phyloP scores from a whole-genome alignment of 148 eudicot genomes.

The Silene uniflora region DNA sequence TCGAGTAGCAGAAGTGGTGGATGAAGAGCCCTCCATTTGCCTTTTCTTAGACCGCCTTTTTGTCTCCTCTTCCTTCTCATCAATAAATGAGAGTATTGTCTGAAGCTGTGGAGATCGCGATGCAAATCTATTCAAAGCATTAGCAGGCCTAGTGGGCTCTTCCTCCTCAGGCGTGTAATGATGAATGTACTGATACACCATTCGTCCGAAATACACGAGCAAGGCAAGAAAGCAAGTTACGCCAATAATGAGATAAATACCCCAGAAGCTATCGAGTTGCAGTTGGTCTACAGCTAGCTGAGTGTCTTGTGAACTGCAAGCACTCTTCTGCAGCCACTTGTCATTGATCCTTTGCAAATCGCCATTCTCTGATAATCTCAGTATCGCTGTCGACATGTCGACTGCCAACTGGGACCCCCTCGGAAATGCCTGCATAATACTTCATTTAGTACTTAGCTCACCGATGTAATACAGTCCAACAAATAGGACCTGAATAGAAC shows the following conservation, averaged over 20 bases:
- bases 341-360: conserved; percentile 79
- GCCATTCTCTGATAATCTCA: conserved; percentile 62
- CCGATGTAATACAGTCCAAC: not conserved
- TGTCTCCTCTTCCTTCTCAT: conserved; percentile 49
- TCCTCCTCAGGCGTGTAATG: conserved; percentile 33
- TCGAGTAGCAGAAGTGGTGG: conserved; percentile 21
- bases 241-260: conserved; percentile 66
- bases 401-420: conserved; percentile 62
- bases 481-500: too few relatives aligned
- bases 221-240: conserved; percentile 53
- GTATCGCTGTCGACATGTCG: conserved; percentile 71
- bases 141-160: not conserved
- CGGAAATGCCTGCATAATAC: conserved; percentile 55
- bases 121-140: conserved; percentile 14
- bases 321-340: conserved; percentile 69
- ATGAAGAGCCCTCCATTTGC: conserved; percentile 33
- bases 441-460: not conserved
- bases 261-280: conserved; percentile 69
- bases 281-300: conserved; percentile 51
- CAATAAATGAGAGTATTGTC: conserved; percentile 51
- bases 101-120: conserved; percentile 32
- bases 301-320: conserved; percentile 62
- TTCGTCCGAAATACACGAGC: conserved; percentile 34
- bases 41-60: conserved; percentile 37
- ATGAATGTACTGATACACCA: conserved; percentile 38